A percentile compares a stretch with the other conserved stretches of the same genome.
Conservation (phyloP, 176 grass and related monocot genomes). For the Oryza rufipogon region DNA sequence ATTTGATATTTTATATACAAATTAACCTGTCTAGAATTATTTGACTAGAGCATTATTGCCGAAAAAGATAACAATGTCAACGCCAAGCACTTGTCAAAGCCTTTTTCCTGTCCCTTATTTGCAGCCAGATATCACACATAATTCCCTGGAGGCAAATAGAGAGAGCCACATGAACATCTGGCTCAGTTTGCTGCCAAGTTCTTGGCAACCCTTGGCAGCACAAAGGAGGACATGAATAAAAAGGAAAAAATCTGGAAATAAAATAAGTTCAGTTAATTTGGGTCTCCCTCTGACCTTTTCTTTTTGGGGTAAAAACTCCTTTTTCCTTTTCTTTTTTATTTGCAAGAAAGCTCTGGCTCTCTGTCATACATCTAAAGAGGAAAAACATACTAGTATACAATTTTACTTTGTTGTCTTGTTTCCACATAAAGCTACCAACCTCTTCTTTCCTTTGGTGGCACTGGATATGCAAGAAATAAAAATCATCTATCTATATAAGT, state of each 20-base stretch:
- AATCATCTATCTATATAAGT: neutral
- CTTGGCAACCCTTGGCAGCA: neutral
- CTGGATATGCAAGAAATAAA: neutral
- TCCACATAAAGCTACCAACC: neutral
- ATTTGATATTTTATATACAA: neutral
- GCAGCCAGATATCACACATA: neutral
- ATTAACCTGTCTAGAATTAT: neutral
- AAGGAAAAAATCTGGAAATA: neutral
- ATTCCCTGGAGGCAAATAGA: neutral
- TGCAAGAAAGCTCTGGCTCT: too few species aligned
- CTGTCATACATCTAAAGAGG: neutral
- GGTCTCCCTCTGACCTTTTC: neutral
- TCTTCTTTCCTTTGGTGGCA: neutral
- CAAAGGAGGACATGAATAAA: neutral
- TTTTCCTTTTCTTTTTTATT: too few species aligned
- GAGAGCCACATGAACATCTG: neutral
- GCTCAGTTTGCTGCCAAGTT: neutral
- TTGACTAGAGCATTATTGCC: neutral
- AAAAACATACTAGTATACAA: neutral
- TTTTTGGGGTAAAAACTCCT: too few species aligned
- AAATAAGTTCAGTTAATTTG: neutral
- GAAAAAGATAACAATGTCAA: neutral
- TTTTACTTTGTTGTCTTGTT: neutral
- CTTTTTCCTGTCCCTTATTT: conserved; percentile 15
- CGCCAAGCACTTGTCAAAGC: neutral